phyloP scores from a whole-genome alignment of 192 early-diverging fungal genomes.

The Thamnidium elegans region DNA sequence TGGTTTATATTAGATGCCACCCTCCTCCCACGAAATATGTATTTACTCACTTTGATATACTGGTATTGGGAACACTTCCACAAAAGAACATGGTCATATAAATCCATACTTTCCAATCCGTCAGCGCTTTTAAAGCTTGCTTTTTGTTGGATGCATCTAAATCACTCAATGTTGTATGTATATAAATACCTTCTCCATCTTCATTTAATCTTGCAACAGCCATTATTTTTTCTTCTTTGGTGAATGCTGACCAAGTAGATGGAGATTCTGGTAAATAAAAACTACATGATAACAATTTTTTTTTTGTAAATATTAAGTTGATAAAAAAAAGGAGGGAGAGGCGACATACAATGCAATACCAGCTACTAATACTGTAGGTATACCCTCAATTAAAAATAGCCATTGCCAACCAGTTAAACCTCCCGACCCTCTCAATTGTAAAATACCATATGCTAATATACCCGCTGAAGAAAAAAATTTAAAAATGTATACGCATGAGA shows the following conservation, averaged over 20 bases:
- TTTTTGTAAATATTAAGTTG: not conserved
- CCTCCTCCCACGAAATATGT: too few relatives aligned
- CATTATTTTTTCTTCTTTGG: constrained; percentile 16
- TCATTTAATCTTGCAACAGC: constrained; percentile 16
- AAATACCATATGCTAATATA: constrained; percentile 30
- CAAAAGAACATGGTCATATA: constrained; percentile 40
- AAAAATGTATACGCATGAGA: not conserved
- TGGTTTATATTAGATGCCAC: not conserved
- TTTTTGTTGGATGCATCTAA: constrained; percentile 25
- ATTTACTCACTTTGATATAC: constrained; percentile 31
- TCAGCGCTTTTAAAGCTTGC: constrained; percentile 19
- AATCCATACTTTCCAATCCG: constrained; percentile 36
- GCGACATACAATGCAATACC: constrained; percentile 27
- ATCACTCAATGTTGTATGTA: constrained; percentile 21
- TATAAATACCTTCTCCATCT: not conserved
- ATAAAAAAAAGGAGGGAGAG: not conserved
- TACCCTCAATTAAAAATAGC: constrained; percentile 35
- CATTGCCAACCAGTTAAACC: constrained; percentile 36
- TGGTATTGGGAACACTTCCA: constrained; percentile 37
- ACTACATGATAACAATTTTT: not conserved
- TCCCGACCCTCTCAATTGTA: constrained; percentile 25
- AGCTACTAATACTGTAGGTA: constrained; percentile 29
- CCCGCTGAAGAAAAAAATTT: constrained; percentile 14
- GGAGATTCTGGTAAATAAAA: constrained; percentile 30
- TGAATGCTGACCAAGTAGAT: constrained; percentile 20